Evolutionary conservation across 495 filamentous ascomycete genomes (phyloP).

Genomic region (Copromyces sp.): DNA sequence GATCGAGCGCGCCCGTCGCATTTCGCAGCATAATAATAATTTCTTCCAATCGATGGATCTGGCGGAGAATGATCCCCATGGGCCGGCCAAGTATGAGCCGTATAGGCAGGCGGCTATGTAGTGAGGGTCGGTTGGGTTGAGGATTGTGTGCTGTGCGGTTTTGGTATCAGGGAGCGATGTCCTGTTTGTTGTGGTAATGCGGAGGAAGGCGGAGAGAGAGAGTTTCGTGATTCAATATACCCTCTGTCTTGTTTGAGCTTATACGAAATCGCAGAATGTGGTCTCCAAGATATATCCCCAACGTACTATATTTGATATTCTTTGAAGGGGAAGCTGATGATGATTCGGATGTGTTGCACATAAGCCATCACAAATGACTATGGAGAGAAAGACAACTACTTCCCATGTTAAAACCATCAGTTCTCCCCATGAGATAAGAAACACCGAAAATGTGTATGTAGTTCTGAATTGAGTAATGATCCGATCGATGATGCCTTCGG

Average conservation of each 20-base stretch:
- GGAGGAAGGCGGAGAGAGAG: not conserved
- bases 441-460: too few species aligned
- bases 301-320: not conserved
- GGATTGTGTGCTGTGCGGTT: not conserved
- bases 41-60: not conserved
- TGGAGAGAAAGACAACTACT: not conserved
- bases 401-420: too few species aligned
- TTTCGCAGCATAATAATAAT: not conserved
- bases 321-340: not conserved
- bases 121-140: not conserved
- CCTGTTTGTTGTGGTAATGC: too few species aligned
- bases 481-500: not conserved
- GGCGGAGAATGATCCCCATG: slow-evolving; percentile 1
- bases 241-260: not conserved
- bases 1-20: not conserved
- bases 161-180: not conserved
- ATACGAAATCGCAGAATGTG: not conserved
- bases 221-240: not conserved
- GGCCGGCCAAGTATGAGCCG: not conserved
- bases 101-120: not conserved
- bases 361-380: not conserved
- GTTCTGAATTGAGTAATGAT: too few species aligned
- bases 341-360: not conserved
- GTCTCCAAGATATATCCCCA: not conserved
- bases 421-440: too few species aligned